Evolutionary conservation across 208 protist genomes (phyloP).

Genomic region (Leishmania braziliensis): DNA sequence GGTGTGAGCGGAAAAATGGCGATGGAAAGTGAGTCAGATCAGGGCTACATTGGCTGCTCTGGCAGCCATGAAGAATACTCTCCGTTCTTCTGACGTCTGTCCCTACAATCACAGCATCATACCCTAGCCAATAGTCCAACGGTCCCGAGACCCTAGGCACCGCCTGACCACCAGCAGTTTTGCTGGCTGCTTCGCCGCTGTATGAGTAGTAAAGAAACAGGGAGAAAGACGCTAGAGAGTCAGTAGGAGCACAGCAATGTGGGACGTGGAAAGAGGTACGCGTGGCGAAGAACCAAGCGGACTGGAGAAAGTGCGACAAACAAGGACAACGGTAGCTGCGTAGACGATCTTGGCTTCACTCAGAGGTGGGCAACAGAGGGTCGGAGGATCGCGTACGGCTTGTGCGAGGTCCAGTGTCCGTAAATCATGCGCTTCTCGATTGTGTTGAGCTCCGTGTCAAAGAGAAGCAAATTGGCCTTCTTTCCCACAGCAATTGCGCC

Average conservation of each 20-base stretch:
- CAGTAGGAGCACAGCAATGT: background rate
- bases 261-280: background rate
- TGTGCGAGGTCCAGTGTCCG: constrained; percentile 46
- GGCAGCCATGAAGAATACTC: background rate
- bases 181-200: background rate
- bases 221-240: background rate
- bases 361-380: constrained; percentile 64
- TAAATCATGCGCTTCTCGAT: constrained; percentile 63
- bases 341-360: constrained; percentile 11
- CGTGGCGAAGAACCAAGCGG: background rate
- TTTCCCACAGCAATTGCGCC: constrained; percentile 49
- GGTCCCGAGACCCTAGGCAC: background rate
- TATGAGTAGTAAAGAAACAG: background rate
- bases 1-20: background rate
- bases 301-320: background rate
- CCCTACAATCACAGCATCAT: background rate
- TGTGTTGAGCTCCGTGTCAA: constrained; percentile 53
- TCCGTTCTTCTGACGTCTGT: background rate
- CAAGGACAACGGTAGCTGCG: background rate
- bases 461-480: constrained; percentile 63
- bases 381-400: constrained; percentile 48
- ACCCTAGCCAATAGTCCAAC: background rate
- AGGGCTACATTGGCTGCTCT: background rate
- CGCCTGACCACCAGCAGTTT: background rate
- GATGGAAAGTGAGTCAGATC: background rate